A percentile compares a stretch with the other conserved stretches of the same genome.
Conservation (phyloP, 169 alveolate genomes). For the Perkinsus marinus region DNA sequence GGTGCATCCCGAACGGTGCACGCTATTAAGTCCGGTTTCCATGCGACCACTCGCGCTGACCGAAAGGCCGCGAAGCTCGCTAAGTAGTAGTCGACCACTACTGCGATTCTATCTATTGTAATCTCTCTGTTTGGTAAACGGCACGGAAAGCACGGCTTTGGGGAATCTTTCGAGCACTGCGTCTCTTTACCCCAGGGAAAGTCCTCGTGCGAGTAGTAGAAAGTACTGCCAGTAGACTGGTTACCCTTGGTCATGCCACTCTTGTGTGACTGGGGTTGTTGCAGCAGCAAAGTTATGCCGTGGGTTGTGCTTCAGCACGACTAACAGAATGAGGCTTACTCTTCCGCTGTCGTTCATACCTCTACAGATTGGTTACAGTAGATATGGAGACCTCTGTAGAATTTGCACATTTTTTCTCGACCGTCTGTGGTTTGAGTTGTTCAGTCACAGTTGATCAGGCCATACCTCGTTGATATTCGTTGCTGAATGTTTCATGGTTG, state of each 20-base stretch:
- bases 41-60: constrained; percentile 78
- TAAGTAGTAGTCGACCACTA: background rate
- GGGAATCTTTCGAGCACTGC: background rate
- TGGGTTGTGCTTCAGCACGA: background rate
- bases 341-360: background rate
- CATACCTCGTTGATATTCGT: background rate
- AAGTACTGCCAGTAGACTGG: background rate
- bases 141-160: constrained; percentile 1
- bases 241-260: background rate
- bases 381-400: background rate
- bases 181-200: background rate
- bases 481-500: no score
- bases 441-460: background rate
- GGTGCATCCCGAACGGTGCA: constrained; percentile 83
- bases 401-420: background rate
- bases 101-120: background rate
- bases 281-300: background rate
- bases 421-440: background rate
- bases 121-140: background rate
- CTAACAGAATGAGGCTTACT: background rate
- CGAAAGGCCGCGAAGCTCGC: constrained; percentile 68
- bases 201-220: background rate
- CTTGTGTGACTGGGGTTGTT: background rate
- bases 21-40: constrained; percentile 80
- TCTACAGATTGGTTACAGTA: background rate